phyloP scores from a whole-genome alignment of 2,329 filamentous ascomycete genomes.

The Cladosporium oxysporum region DNA sequence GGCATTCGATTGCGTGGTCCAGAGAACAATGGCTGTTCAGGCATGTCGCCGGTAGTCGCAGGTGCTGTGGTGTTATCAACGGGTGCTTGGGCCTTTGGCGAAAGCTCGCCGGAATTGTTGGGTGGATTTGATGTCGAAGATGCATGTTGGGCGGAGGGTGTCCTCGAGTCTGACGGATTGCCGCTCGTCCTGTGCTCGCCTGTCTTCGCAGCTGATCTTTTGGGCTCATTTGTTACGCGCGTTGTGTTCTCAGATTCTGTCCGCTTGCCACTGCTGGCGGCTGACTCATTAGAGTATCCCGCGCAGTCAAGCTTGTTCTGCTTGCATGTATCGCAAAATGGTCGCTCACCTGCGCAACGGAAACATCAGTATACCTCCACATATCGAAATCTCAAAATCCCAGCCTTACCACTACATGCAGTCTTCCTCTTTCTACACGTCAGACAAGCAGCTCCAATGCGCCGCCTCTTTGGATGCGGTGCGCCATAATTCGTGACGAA shows the following conservation, averaged over 20 bases:
- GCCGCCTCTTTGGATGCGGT: constrained; percentile 74
- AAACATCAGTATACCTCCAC: background rate
- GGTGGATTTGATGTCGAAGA: constrained; percentile 3
- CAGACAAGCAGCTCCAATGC: constrained; percentile 70
- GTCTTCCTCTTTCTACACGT: constrained; percentile 54
- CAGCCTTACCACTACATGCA: constrained; percentile 38
- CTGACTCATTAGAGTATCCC: constrained; percentile 42
- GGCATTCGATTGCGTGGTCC: constrained; percentile 66
- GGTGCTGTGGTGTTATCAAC: background rate
- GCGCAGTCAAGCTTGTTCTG: constrained; percentile 52
- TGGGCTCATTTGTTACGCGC: background rate
- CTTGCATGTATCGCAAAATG: constrained; percentile 48
- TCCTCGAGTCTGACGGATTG: background rate
- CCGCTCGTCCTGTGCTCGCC: background rate
- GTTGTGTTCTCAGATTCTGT: constrained; percentile 6
- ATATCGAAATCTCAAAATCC: background rate
- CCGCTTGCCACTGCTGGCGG: constrained; percentile 11
- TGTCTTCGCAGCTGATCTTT: background rate
- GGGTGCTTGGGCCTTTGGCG: background rate
- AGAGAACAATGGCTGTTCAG: constrained; percentile 32
- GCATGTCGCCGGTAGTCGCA: background rate
- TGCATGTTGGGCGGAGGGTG: background rate
- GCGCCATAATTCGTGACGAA: constrained; percentile 83
- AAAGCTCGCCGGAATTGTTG: background rate
- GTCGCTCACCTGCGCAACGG: constrained; percentile 40